Conservation (phyloP, 805 yeast genomes). For the Zygosaccharomyces pseudorouxii region DNA sequence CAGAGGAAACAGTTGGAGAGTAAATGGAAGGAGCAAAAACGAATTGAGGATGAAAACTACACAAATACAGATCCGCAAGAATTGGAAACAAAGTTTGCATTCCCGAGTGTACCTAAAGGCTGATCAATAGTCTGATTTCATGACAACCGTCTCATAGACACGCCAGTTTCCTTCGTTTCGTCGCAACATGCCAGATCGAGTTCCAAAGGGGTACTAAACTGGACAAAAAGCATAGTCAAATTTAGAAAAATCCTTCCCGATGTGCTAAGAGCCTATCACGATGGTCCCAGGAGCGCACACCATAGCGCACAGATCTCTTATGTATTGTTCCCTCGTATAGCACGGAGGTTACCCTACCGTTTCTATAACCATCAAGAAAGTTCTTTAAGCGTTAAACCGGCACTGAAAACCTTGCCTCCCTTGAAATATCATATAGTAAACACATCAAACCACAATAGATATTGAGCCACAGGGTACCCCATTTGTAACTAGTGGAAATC, state of each 20-base stretch:
- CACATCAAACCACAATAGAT: neutral
- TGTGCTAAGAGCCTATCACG: neutral
- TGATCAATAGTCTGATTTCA: neutral
- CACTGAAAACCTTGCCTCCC: neutral
- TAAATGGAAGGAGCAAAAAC: conserved; percentile 10
- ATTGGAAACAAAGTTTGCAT: conserved; percentile 18
- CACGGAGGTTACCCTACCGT: neutral
- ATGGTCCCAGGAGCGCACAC: too few relatives aligned
- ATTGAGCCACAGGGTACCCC: neutral
- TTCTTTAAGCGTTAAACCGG: neutral
- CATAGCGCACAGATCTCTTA: neutral
- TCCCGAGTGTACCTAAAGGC: conserved; percentile 27
- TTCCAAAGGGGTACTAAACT: too few relatives aligned
- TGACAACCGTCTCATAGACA: neutral
- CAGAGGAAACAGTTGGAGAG: conserved; percentile 14
- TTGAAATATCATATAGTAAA: neutral
- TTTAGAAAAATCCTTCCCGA: neutral
- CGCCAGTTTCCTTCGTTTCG: neutral
- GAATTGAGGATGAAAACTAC: conserved; percentile 25
- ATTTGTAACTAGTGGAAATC: neutral
- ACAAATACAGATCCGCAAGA: conserved; percentile 31
- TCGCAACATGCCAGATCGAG: too few relatives aligned
- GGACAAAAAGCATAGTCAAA: neutral
- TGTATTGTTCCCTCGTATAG: neutral
- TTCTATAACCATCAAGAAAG: neutral